Evolutionary conservation across 1,284 basidiomycete genomes (phyloP), one percentile per base, ranked within the genome.

Genomic region (Cerioporus squamosus): DNA sequence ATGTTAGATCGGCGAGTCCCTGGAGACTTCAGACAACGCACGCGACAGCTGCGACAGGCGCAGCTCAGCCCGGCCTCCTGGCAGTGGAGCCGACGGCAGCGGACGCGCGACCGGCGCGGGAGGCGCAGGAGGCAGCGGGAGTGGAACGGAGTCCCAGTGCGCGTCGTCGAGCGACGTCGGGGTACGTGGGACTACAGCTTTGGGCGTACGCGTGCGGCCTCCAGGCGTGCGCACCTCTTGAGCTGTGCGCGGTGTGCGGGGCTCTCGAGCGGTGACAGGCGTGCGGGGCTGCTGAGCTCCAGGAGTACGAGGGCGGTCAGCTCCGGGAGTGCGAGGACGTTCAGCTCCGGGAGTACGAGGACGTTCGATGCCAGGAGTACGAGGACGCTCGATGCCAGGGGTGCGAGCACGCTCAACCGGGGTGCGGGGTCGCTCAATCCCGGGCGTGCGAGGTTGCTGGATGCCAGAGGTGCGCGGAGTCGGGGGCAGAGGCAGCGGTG

Each of bases 151-250:
- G 12, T 47, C 43, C 62, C 62, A 61, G 8, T 45, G 44, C 33
- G 60, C 60, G 36, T 64, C 62, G 26, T 59, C 62, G 38, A 60
- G 55, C 43, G 62, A 64, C 38, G 57, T 64, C 45, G 62, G 62
- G n/a, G 62, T 64, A 38, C 54, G 62, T 39, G 59, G 62, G 2
- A 64, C 48, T 10, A 31, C 42, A 10, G 52, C 60, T 15, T 48
- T 49, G 2, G 62, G 38, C 43, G n/a, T 48, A 1, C 59, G 61
- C 8, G 52, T 45, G 33, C 53, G 55, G 7, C 53, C 53, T 0
- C 55, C 53, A 2, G 55, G 49, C 5, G 61, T 55, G 39, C 52
- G 44, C 26, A 9, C 6, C 5, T 29, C 26, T 29, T 29, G 26
- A 17, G 47, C 18, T 15, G 33, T 38, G 29, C 29, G 45, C n/a